phyloP scores from a whole-genome alignment of 768 basidiomycete species.

The Agrocybe chaxingu region DNA sequence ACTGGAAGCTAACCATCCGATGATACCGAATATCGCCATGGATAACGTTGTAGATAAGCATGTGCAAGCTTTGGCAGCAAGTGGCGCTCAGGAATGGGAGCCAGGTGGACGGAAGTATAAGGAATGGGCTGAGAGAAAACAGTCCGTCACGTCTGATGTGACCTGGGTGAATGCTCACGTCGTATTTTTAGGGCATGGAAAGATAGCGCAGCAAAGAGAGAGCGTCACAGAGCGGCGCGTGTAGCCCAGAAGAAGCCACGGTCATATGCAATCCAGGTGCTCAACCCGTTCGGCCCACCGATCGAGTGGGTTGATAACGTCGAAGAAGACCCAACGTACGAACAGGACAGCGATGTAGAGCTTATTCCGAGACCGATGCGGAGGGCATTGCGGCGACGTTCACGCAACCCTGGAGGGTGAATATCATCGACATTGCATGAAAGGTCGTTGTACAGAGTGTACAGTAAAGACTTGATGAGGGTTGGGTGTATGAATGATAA shows the following conservation, averaged over 20 bases:
- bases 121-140: slow-evolving; percentile 54
- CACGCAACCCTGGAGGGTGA: slow-evolving; percentile 1
- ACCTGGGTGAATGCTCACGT: not conserved
- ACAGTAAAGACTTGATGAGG: too few relatives aligned
- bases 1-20: slow-evolving; percentile 35
- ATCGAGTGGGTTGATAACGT: slow-evolving; percentile 16
- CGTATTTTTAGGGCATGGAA: slow-evolving; percentile 32
- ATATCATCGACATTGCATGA: slow-evolving; percentile 1
- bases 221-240: slow-evolving; percentile 11
- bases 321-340: slow-evolving; percentile 20
- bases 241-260: slow-evolving; percentile 1
- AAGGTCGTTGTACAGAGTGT: not conserved
- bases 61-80: slow-evolving; percentile 42
- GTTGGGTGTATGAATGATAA: too few relatives aligned
- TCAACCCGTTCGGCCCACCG: slow-evolving; percentile 11
- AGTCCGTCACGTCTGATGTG: slow-evolving; percentile 35
- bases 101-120: slow-evolving; percentile 38
- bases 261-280: slow-evolving; percentile 5
- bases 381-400: slow-evolving; percentile 12
- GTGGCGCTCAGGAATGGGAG: slow-evolving; percentile 51
- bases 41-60: slow-evolving; percentile 62
- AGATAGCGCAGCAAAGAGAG: slow-evolving; percentile 24
- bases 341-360: slow-evolving; percentile 22
- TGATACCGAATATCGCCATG: slow-evolving; percentile 64
- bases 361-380: slow-evolving; percentile 18